Evolutionary conservation across 352 stramenopile species (phyloP), one percentile per base, ranked within the genome.

Genomic region (Phytophthora constricta): DNA sequence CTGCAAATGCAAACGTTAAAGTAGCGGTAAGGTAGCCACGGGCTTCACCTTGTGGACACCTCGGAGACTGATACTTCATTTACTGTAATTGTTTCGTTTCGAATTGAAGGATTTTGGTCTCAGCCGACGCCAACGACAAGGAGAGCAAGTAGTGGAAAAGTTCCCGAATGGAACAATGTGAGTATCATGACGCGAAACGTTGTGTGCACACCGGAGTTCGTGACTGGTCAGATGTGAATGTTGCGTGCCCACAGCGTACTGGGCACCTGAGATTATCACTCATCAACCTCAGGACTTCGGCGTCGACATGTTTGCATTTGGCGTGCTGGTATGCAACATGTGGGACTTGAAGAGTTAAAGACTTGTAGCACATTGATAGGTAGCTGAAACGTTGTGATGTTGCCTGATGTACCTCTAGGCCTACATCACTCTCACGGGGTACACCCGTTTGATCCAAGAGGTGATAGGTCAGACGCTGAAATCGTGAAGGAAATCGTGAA

Each of bases 231-330:
- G 19, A 72, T 41, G 16, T 19, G 22, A 39, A 5, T 14, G 23
- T 34, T 31, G 34, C 14, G 3, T 23, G 2, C 43, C 4, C 56
- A 94, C 84, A 22, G 84, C 83, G 19, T 94, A 92, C 53, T 94
- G 84, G 86, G 82, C 86, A 14, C 86, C 86, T 25, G 86, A 94
- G 70, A 91, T 94, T 49, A 89, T 94, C 59, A 84, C 69, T 39
- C 63, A 74, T 1, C 76, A 84, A 39, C 86, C 86, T 39, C 84
- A 92, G 58, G 83, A 90, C 59, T 83, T 87, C 63, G 73, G 71
- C 13, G 84, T 91, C 23, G 86, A 94, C 45, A 92, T 92, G 84
- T 94, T 82, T 84, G 82, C 86, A 3, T 92, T 94, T 57, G 86
- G 86, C 9, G 81, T 92, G 17, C 51, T 94, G 72, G 83, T 91